Conservation (phyloP, 2,329 filamentous ascomycete species). For the Penicillium freii region DNA sequence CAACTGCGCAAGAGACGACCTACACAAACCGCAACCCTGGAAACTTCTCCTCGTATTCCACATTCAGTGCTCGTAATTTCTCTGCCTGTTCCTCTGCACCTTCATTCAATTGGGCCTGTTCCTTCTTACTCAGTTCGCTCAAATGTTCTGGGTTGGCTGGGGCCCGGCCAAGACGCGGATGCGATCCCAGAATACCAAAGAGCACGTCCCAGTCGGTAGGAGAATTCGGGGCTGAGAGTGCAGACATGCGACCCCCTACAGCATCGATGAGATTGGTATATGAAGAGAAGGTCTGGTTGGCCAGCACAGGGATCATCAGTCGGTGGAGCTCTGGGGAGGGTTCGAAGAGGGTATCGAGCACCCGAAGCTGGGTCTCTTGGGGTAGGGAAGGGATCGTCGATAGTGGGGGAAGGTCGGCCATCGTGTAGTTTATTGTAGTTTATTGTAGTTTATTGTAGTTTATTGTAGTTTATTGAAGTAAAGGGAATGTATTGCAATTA, state of each 20-base stretch:
- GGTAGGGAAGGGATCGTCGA: constrained; percentile 56
- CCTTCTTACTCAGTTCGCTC: constrained; percentile 73
- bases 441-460: constrained; percentile 4
- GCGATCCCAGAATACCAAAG: constrained; percentile 71
- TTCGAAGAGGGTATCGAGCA: constrained; percentile 82
- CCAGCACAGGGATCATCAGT: constrained; percentile 67
- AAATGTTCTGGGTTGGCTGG: constrained; percentile 54
- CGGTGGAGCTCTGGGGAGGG: constrained; percentile 72
- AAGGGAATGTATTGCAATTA: neutral
- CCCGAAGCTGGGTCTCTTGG: constrained; percentile 50
- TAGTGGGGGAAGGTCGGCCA: constrained; percentile 56
- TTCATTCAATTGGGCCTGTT: constrained; percentile 72
- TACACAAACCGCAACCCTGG: constrained; percentile 78
- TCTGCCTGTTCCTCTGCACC: constrained; percentile 47
- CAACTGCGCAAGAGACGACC: neutral
- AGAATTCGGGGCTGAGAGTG: constrained; percentile 54
- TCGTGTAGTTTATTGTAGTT: constrained; percentile 12
- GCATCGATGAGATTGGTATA: constrained; percentile 69
- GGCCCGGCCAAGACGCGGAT: constrained; percentile 74
- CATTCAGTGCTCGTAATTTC: constrained; percentile 65
- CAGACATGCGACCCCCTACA: constrained; percentile 62
- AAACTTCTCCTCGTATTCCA: constrained; percentile 75
- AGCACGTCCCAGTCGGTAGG: constrained; percentile 57
- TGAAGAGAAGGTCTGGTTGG: constrained; percentile 57
- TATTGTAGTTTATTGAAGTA: too few species aligned